Conservation (phyloP, 2,329 filamentous ascomycete species). For the Thelonectria olida region DNA sequence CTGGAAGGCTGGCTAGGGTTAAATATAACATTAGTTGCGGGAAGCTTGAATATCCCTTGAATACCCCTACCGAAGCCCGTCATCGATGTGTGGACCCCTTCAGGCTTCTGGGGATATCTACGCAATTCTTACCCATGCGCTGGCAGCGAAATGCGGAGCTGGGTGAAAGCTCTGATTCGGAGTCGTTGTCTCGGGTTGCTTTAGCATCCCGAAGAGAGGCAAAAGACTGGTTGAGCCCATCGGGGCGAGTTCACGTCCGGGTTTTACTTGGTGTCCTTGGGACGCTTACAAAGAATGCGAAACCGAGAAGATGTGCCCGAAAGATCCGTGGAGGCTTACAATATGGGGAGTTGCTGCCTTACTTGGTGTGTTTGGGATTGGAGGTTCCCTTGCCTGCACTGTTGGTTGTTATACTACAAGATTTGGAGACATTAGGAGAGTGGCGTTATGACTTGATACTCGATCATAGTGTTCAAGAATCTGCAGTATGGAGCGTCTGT, state of each 20-base stretch:
- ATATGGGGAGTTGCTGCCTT: not conserved
- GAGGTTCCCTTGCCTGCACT: too few species aligned
- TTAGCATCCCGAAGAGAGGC: constrained; percentile 12
- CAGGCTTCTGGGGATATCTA: constrained; percentile 1
- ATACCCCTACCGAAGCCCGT: not conserved
- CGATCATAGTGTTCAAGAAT: not conserved
- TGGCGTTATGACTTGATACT: not conserved
- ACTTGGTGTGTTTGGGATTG: not conserved
- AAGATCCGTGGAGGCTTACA: not conserved
- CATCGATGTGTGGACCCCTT: constrained; percentile 2
- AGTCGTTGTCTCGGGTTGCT: constrained; percentile 11
- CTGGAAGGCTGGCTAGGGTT: not conserved
- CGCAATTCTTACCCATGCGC: constrained; percentile 8
- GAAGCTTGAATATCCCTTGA: not conserved
- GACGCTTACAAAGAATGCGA: not conserved
- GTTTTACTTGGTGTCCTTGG: not conserved
- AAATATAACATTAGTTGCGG: constrained; percentile 3
- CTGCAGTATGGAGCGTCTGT: not conserved
- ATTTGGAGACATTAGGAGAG: not conserved
- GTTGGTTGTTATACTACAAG: not conserved
- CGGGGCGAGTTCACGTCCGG: not conserved
- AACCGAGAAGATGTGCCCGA: not conserved
- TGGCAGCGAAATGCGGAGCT: not conserved
- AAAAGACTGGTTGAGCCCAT: not conserved
- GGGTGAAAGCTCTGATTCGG: not conserved